Evolutionary conservation across 139 green algal genomes (phyloP), one percentile per base, ranked within the genome.

Genomic region (Micractinium conductrix): DNA sequence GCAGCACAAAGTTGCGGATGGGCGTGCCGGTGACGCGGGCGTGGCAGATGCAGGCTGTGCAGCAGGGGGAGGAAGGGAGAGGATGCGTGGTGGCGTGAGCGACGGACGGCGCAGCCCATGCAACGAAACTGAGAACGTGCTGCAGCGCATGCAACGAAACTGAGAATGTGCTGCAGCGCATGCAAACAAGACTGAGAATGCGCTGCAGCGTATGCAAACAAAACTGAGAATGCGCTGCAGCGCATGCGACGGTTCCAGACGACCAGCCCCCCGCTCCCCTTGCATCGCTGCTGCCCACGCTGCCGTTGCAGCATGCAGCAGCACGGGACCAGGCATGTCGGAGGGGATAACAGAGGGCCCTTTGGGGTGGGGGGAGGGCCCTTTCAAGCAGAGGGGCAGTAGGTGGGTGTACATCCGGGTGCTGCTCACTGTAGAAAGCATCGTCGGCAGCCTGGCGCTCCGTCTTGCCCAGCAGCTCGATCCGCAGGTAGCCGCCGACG

Each of bases 361-460:
- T 16, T 16, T 30, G 63, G 17, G 17, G 12, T 17, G 16, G 17
- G 12, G 28, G 17, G n/a, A 72, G 63, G 0, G 21, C 63, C 30
- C 63, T 35, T 38, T 30, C 63, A 38, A 72, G 12, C 30, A 35
- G 19, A 48, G 69, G 26, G 30, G 30, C 69, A 53, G 30, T 7
- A 53, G 69, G 14, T 19, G 17, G 16, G 5, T n/a, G 40, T 35
- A n/a, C 38, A 7, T 0, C 12, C 2, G 26, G 9, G 2, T 0
- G n/a, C 28, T 2, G 38, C 79, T 78, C 65, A 86, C 76, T 73
- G 63, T 91, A 91, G 37, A 58, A 91, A 1, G 24, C 37, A 4
- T 91, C 48, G 35, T 91, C 88, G 2, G 30, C 48, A 1, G 69
- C 65, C 71, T 91, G 88, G 38, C 70, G 87, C 76, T 88, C 83